phyloP scores from a whole-genome alignment of 2,329 filamentous ascomycete species.

The Fusarium heterosporum region DNA sequence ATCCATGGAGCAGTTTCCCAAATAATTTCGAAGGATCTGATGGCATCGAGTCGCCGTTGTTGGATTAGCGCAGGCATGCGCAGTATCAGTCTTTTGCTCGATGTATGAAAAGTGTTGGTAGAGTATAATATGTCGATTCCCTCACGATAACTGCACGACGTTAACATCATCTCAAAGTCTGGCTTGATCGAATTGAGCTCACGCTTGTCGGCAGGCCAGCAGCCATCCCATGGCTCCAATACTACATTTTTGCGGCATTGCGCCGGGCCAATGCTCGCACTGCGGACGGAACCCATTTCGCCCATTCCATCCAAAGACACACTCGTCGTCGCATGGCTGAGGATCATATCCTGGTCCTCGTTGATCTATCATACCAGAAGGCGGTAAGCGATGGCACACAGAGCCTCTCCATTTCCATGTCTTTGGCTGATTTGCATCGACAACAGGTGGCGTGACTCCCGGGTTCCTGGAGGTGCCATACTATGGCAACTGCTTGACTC shows the following conservation, averaged over 20 bases:
- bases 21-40: conserved; percentile 43
- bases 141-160: conserved; percentile 44
- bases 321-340: conserved; percentile 32
- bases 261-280: conserved; percentile 42
- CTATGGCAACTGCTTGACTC: conserved; percentile 3
- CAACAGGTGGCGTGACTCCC: too few species aligned
- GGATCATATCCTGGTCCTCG: not conserved
- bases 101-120: conserved; percentile 46
- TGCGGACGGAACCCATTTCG: not conserved
- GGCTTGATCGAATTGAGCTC: not conserved
- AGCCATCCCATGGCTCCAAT: conserved; percentile 51
- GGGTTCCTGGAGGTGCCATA: not conserved
- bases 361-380: not conserved
- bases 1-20: conserved; percentile 40
- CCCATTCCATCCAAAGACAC: conserved; percentile 3
- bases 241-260: conserved; percentile 29
- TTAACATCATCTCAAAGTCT: not conserved
- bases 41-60: conserved; percentile 37
- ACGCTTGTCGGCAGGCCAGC: conserved; percentile 48
- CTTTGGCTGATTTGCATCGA: conserved; percentile 7
- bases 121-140: conserved; percentile 48
- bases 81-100: conserved; percentile 37
- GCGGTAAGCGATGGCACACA: conserved; percentile 43
- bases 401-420: conserved; percentile 46
- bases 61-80: conserved; percentile 33